Base-by-base conservation (phyloP, 805 yeast species). In the Wickerhamomyces canadensis region DNA sequence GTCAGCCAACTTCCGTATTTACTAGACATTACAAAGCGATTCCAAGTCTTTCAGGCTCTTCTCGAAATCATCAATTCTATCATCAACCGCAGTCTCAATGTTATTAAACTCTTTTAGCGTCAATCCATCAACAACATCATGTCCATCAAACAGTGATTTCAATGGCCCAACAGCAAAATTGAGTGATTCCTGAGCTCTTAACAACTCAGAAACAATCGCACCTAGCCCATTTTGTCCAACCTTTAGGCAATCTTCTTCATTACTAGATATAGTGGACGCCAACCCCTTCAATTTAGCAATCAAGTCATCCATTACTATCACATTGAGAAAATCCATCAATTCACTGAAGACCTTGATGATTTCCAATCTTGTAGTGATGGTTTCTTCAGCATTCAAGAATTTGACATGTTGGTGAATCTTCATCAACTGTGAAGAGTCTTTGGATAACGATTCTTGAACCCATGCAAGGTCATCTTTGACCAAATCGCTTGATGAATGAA, bases 371-470 rank as follows among this genome's bases (percentile, higher is more conserved):
- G 45, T 43, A 1, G 50, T 47, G n/a, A 35, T 29, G 9, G 54
- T 49, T 19, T 49, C 54, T 21, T 47, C 43, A 1, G 51, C 51
- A 15, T 33, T 40, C 16, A 49, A 19, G 36, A 47, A 45, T 27
- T 36, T 24, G 17, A 47, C 33, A 27, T 49, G 54, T 3, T 37
- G 28, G 13, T 43, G 35, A 4, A 47, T 14, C 14, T 35, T 40
- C 9, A 27, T 13, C 14, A 49, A 27, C 26, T 45, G 44, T 9
- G 15, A 38, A 11, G 36, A 18, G 15, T 49, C 54, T 5, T 33
- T 25, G 13, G 33, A 35, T 1, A 45, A 24, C 0, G 47, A 30
- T 19, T 49, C 50, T 14, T 37, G 43, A 1, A 40, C 36, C 54
- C 54, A 49, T 3, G 32, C 30, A 9, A 49, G 31, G 32, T 49